phyloP scores from a whole-genome alignment of 345 rosid genomes.

The Syzygium aromaticum region DNA sequence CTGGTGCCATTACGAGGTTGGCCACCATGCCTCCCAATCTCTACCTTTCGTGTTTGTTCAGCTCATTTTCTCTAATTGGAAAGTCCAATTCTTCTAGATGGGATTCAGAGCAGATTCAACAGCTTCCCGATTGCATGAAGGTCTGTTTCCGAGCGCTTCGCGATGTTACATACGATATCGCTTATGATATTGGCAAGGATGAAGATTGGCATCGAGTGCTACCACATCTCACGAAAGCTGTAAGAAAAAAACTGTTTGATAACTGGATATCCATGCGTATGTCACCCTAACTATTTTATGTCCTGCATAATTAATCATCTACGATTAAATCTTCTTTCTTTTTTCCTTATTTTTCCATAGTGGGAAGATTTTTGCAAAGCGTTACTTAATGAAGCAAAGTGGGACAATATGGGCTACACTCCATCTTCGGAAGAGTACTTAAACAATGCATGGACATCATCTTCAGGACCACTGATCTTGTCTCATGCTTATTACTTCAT shows the following conservation, averaged over 20 bases:
- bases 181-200: conserved; percentile 22
- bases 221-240: conserved; percentile 28
- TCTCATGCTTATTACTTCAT: conserved; percentile 16
- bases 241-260: background rate
- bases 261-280: background rate
- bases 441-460: conserved; percentile 34
- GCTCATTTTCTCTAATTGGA: background rate
- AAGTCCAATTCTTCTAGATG: conserved; percentile 14
- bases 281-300: background rate
- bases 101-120: conserved; percentile 14
- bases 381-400: conserved; percentile 36
- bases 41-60: too few relatives aligned
- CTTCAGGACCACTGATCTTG: conserved; percentile 26
- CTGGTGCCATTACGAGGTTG: conserved; percentile 29
- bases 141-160: conserved; percentile 26
- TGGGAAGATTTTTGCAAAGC: conserved; percentile 49
- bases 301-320: background rate
- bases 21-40: background rate
- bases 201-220: conserved; percentile 10
- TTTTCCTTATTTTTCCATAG: conserved; percentile 2
- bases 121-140: conserved; percentile 36
- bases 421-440: conserved; percentile 36
- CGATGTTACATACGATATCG: conserved; percentile 17
- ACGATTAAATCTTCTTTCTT: background rate
- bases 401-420: conserved; percentile 18